Evolutionary conservation across 306 rosid genomes (phyloP).

Genomic region (Vicia faba): DNA sequence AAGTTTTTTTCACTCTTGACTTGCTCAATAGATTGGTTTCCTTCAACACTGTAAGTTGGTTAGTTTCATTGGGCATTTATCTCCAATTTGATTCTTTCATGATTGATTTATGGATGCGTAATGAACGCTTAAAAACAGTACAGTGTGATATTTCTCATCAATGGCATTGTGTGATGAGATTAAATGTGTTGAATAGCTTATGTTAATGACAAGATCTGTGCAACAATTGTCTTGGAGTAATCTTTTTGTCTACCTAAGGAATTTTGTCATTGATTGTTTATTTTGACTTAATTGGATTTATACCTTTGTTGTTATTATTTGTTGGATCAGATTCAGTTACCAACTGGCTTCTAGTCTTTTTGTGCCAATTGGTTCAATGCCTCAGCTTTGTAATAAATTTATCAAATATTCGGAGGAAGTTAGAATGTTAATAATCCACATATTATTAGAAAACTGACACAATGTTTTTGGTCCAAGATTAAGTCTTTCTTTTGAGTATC

Average conservation of each 20-base stretch:
- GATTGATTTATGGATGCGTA: slow-evolving; percentile 21
- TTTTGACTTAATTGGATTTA: slow-evolving; percentile 19
- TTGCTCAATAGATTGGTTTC: slow-evolving; percentile 79
- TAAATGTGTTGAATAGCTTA: slow-evolving; percentile 20
- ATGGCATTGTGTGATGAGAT: slow-evolving; percentile 20
- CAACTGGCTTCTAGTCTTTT: slow-evolving; percentile 8
- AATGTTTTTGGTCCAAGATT: slow-evolving; percentile 2
- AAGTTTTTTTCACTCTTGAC: slow-evolving; percentile 70
- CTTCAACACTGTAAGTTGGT: slow-evolving; percentile 66
- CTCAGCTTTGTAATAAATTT: slow-evolving; percentile 14
- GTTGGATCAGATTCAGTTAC: slow-evolving; percentile 24
- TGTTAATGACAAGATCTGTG: neutral
- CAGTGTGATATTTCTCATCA: slow-evolving; percentile 19
- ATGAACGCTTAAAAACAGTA: neutral
- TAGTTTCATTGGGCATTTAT: slow-evolving; percentile 37
- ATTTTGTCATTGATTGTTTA: slow-evolving; percentile 13
- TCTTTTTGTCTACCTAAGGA: slow-evolving; percentile 20
- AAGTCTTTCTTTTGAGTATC: slow-evolving; percentile 19
- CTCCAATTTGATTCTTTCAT: slow-evolving; percentile 23
- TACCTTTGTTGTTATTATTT: slow-evolving; percentile 20
- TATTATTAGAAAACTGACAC: slow-evolving; percentile 13
- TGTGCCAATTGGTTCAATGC: slow-evolving; percentile 4
- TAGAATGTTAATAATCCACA: slow-evolving; percentile 2
- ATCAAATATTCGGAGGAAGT: slow-evolving; percentile 12
- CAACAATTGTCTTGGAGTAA: slow-evolving; percentile 22